These are phyloP conservation scores for Talaromyces sp. DNA, from an alignment of 2,329 filamentous ascomycete species.

Conservation along the genomic window DNA sequence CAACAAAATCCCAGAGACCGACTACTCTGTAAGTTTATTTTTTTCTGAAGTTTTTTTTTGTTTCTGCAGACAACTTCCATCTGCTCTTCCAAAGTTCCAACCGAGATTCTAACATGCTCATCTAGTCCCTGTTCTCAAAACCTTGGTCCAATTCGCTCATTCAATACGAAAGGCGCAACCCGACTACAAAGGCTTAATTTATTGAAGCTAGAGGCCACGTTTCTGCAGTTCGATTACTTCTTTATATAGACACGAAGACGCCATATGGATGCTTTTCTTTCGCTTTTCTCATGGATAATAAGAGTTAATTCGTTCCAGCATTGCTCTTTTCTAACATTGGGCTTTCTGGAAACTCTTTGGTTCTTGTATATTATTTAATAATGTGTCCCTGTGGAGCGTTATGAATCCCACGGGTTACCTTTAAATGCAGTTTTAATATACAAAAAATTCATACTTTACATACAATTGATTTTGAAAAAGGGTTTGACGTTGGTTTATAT, in stretches of 20 bases:
- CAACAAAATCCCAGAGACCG: constrained; percentile 55
- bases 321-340: neutral
- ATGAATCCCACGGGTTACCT: neutral
- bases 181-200: constrained; percentile 15
- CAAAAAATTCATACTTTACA: neutral
- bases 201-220: neutral
- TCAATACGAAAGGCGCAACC: constrained; percentile 58
- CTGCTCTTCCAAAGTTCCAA: neutral
- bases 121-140: constrained; percentile 61
- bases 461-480: neutral
- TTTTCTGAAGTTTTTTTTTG: neutral
- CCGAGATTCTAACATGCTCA: neutral
- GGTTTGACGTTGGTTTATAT: neutral
- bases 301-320: neutral
- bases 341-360: neutral
- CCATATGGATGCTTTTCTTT: neutral
- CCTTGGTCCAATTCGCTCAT: constrained; percentile 66
- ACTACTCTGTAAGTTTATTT: constrained; percentile 49
- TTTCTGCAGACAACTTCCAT: no score
- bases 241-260: neutral
- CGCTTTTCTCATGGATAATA: neutral
- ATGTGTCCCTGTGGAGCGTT: neutral
- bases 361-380: constrained; percentile 2
- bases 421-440: neutral
- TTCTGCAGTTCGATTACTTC: neutral